Evolutionary conservation across 2,329 filamentous ascomycete genomes (phyloP), one percentile per base, ranked within the genome.

Genomic region (Anthostomella pinea): DNA sequence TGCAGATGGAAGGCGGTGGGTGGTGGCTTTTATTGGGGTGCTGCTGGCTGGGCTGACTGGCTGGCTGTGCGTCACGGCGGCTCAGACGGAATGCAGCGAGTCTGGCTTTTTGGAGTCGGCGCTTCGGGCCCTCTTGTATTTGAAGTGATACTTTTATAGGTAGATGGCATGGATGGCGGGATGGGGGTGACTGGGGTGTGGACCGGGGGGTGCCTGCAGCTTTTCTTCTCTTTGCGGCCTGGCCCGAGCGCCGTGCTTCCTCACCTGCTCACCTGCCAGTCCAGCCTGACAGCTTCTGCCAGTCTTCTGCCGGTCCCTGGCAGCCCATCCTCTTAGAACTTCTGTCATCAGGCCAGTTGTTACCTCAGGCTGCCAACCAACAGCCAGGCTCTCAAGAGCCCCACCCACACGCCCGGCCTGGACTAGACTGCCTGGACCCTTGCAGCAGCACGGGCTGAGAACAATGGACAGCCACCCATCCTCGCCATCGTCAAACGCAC

Each of bases 71-170:
- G 42, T 15, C 35, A 43, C 39, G 48, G 45, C 43, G 46, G 45
- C 47, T 44, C 41, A 38, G 27, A 31, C 22, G 27, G 40, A 48
- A 41, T 43, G 48, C 43, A 46, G 45, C 33, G 28, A 29, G 33
- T 29, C 27, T 36, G 25, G 15, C 42, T 41, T 48, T 50, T 49
- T 41, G 46, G 48, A 51, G 41, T 51, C 48, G 48, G 48, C 48
- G 48, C 48, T 45, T 43, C 40, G 46, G 48, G 48, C 43, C 48
- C 46, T 51, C 48, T 51, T 51, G 48, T 51, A 51, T 51, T 51
- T 51, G 48, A 42, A 48, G 37, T 49, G 45, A 51, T 51, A 51
- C 48, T 51, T 51, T 51, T 51, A 51, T 51, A 51, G 48, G 46
- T 46, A 47, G 41, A 33, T 46, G 27, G 48, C 48, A 46, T 43